These are phyloP conservation scores for Alnus glutinosa DNA, from an alignment of 306 rosid species.

Conservation along the genomic window DNA sequence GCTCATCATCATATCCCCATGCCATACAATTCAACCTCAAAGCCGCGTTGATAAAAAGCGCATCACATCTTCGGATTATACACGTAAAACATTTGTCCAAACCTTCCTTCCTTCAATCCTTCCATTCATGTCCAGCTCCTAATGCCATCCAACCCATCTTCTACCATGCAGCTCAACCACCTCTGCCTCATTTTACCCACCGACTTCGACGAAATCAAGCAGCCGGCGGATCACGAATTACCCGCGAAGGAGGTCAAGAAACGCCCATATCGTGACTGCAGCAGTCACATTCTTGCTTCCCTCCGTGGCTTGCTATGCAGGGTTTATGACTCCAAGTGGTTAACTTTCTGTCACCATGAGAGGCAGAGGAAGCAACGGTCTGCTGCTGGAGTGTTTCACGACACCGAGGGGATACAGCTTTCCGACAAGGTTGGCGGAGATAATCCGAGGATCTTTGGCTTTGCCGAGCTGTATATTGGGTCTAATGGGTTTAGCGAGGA, in stretches of 20 bases:
- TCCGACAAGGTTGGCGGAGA: conserved; percentile 63
- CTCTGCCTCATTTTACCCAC: conserved; percentile 66
- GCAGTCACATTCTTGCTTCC: conserved; percentile 45
- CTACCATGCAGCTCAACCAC: conserved; percentile 50
- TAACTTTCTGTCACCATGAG: conserved; percentile 29
- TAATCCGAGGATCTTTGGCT: conserved; percentile 86
- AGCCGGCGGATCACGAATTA: conserved; percentile 31
- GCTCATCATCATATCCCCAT: background rate
- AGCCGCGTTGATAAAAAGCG: conserved; percentile 45
- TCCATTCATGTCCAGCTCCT: conserved; percentile 33
- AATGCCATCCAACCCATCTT: background rate
- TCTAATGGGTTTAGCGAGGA: conserved; percentile 77
- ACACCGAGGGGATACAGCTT: conserved; percentile 79
- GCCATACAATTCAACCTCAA: conserved; percentile 49
- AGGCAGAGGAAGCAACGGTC: conserved; percentile 26
- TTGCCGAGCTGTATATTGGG: conserved; percentile 82
- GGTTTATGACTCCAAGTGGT: conserved; percentile 37
- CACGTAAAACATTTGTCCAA: conserved; percentile 7
- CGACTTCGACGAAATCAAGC: conserved; percentile 48
- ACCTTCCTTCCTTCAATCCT: background rate
- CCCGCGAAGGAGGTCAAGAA: conserved; percentile 30
- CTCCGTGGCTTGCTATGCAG: conserved; percentile 43
- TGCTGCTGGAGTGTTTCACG: conserved; percentile 44
- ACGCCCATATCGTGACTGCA: conserved; percentile 37
- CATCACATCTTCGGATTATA: background rate